These are phyloP conservation scores for Sordariomycetes sp. DNA, from an alignment of 2,329 filamentous ascomycete species.

Conservation along the genomic window DNA sequence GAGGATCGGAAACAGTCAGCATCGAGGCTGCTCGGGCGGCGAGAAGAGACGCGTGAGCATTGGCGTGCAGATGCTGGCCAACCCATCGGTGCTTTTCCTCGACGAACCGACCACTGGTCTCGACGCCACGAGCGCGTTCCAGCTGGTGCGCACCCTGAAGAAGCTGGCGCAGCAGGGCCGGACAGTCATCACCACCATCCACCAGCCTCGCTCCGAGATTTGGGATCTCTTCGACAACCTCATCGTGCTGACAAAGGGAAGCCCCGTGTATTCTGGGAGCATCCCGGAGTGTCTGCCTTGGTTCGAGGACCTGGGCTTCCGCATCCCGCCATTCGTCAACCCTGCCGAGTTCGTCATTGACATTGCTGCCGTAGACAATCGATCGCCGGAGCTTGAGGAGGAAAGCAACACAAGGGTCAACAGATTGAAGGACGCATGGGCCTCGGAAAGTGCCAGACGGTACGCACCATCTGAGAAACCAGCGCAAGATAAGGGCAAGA, in stretches of 20 bases:
- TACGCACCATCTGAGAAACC: constrained; percentile 12
- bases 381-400: constrained; percentile 56
- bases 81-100: constrained; percentile 68
- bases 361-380: constrained; percentile 63
- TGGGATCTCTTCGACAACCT: constrained; percentile 70
- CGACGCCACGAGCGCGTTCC: constrained; percentile 68
- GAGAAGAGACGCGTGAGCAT: constrained; percentile 72
- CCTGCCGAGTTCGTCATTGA: constrained; percentile 72
- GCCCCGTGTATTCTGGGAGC: constrained; percentile 58
- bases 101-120: constrained; percentile 74
- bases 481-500: not conserved
- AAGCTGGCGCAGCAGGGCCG: constrained; percentile 56
- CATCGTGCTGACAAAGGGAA: constrained; percentile 58
- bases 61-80: constrained; percentile 69
- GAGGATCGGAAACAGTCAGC: constrained; percentile 59
- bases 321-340: constrained; percentile 64
- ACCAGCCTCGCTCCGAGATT: constrained; percentile 71
- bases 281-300: constrained; percentile 50
- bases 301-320: constrained; percentile 51
- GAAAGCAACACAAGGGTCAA: constrained; percentile 51
- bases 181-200: constrained; percentile 66
- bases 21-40: constrained; percentile 70
- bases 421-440: constrained; percentile 54
- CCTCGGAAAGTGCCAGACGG: constrained; percentile 19
- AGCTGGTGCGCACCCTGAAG: constrained; percentile 63